Conservation (phyloP, 2,329 filamentous ascomycete genomes). For the Hypoxylon sp. region DNA sequence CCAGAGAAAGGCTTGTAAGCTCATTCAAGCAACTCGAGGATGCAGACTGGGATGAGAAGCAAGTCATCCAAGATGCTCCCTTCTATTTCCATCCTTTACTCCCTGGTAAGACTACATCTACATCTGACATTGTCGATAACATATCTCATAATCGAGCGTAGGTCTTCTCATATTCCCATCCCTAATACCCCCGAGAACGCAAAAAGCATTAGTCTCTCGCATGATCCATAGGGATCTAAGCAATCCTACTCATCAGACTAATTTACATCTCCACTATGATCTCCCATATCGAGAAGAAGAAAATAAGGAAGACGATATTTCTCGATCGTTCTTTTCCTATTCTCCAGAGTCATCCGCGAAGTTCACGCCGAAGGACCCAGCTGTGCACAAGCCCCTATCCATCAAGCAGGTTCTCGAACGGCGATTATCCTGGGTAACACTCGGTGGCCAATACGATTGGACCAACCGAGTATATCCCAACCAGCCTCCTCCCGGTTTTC, state of each 20-base stretch:
- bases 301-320: constrained; percentile 33
- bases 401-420: constrained; percentile 80
- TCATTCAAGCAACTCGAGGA: constrained; percentile 62
- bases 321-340: constrained; percentile 69
- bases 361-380: constrained; percentile 77
- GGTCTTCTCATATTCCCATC: constrained; percentile 85
- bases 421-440: constrained; percentile 92
- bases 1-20: constrained; percentile 59
- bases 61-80: constrained; percentile 58
- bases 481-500: constrained; percentile 78
- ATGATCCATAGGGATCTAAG: constrained; percentile 84
- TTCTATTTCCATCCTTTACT: constrained; percentile 77
- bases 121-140: neutral
- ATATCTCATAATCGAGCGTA: constrained; percentile 55
- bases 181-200: constrained; percentile 78
- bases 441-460: constrained; percentile 98
- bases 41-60: constrained; percentile 51
- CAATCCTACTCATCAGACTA: constrained; percentile 83
- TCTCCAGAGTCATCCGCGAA: constrained; percentile 66
- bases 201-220: constrained; percentile 77
- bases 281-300: constrained; percentile 69
- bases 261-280: constrained; percentile 87
- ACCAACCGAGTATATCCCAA: constrained; percentile 85
- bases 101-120: constrained; percentile 69
- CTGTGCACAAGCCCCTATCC: constrained; percentile 81